A percentile compares a stretch with the other conserved stretches of the same genome.
phyloP scores from a whole-genome alignment of 495 filamentous ascomycete genomes.

The Stereocaulon alpinum region DNA sequence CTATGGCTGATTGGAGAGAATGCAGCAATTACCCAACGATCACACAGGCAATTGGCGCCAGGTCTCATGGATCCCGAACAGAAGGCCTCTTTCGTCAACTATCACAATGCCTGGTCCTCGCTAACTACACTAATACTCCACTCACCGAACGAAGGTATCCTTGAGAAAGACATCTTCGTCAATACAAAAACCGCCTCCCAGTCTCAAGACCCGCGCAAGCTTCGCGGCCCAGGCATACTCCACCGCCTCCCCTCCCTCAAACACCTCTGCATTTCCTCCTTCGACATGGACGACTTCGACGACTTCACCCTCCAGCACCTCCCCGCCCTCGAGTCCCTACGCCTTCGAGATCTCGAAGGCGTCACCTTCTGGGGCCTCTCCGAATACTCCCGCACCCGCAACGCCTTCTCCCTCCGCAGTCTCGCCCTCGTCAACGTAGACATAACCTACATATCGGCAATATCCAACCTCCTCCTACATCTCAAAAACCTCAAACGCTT shows the following conservation, averaged over 20 bases:
- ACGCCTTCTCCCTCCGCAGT: slow-evolving; percentile 45
- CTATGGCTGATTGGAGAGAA: slow-evolving; percentile 62
- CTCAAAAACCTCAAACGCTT: slow-evolving; percentile 54
- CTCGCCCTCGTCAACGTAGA: slow-evolving; percentile 58
- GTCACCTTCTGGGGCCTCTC: slow-evolving; percentile 68
- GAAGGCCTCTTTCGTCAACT: slow-evolving; percentile 57
- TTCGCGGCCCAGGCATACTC: slow-evolving; percentile 30
- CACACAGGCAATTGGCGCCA: slow-evolving; percentile 36
- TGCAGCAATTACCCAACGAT: slow-evolving; percentile 33
- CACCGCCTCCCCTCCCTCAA: slow-evolving; percentile 57
- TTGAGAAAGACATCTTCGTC: slow-evolving; percentile 59
- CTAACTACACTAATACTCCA: slow-evolving; percentile 69
- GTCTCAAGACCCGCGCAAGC: slow-evolving; percentile 10
- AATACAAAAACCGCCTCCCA: slow-evolving; percentile 29
- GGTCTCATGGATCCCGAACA: slow-evolving; percentile 50
- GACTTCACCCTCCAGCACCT: slow-evolving; percentile 59
- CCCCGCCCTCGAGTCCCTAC: slow-evolving; percentile 61
- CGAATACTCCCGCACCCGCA: slow-evolving; percentile 51
- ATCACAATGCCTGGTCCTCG: slow-evolving; percentile 59
- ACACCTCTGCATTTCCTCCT: slow-evolving; percentile 63
- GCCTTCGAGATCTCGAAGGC: slow-evolving; percentile 66
- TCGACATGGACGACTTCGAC: slow-evolving; percentile 62
- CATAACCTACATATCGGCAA: slow-evolving; percentile 52
- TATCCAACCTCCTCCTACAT: slow-evolving; percentile 67
- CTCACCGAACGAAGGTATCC: slow-evolving; percentile 47